Conservation (phyloP, 768 basidiomycete species). For the Daedalea quercina region DNA sequence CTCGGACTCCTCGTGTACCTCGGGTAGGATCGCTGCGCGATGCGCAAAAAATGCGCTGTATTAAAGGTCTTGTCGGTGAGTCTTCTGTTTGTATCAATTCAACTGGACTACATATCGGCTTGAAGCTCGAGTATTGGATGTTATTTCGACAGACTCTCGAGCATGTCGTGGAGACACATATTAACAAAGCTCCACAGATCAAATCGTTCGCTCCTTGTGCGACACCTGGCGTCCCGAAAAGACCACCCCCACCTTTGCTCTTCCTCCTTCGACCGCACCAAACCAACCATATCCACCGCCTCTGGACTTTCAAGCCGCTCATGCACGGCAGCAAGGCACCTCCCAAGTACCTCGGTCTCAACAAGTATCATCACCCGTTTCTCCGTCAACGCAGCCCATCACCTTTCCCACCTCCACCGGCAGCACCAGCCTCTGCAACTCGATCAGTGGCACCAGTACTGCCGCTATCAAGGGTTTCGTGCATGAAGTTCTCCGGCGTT, state of each 20-base stretch:
- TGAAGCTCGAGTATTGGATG: neutral
- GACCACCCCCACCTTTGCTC: slow-evolving; percentile 50
- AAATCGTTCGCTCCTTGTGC: slow-evolving; percentile 69
- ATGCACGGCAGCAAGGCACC: neutral
- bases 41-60: slow-evolving; percentile 57
- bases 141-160: too few species aligned
- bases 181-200: slow-evolving; percentile 39
- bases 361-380: slow-evolving; percentile 50
- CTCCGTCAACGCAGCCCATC: slow-evolving; percentile 39
- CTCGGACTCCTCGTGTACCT: slow-evolving; percentile 25
- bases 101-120: too few species aligned
- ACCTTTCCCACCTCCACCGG: slow-evolving; percentile 17
- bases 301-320: neutral
- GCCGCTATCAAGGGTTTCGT: slow-evolving; percentile 73
- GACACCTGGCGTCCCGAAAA: slow-evolving; percentile 80
- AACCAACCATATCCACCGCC: slow-evolving; percentile 7
- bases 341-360: slow-evolving; percentile 19
- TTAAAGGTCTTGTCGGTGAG: slow-evolving; percentile 66
- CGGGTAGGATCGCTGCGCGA: slow-evolving; percentile 33
- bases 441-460: slow-evolving; percentile 21
- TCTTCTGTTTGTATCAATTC: neutral
- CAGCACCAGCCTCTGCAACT: slow-evolving; percentile 1
- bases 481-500: slow-evolving; percentile 82
- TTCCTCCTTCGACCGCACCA: neutral
- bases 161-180: neutral